These are phyloP conservation scores for Extremus antarcticus DNA, from an alignment of 495 filamentous ascomycete genomes.

Conservation along the genomic window DNA sequence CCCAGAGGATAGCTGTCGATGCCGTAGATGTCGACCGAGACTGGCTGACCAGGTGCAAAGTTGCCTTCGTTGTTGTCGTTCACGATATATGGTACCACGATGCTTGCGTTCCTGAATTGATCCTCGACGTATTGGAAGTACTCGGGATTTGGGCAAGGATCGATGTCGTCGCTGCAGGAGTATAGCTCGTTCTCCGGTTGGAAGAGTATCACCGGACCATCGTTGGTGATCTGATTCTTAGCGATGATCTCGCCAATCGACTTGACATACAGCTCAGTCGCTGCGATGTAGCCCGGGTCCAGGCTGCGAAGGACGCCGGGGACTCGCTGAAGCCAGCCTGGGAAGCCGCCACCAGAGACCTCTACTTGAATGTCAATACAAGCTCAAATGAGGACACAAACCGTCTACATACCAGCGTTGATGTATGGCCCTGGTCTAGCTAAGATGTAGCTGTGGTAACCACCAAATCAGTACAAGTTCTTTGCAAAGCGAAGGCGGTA, in stretches of 20 bases:
- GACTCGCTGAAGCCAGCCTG: conserved; percentile 52
- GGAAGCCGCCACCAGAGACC: conserved; percentile 50
- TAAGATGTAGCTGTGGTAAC: neutral
- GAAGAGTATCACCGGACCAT: conserved; percentile 63
- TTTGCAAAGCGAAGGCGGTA: neutral
- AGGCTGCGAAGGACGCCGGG: conserved; percentile 49
- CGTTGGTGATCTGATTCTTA: conserved; percentile 66
- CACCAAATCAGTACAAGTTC: neutral
- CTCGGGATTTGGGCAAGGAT: conserved; percentile 38
- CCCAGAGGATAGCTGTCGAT: conserved; percentile 57
- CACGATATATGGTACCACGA: conserved; percentile 64
- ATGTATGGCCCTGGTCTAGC: conserved; percentile 56
- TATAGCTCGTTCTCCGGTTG: conserved; percentile 73
- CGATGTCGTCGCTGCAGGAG: neutral
- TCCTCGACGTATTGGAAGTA: conserved; percentile 65
- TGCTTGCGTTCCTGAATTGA: conserved; percentile 54
- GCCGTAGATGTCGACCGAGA: conserved; percentile 67
- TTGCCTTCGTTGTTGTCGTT: conserved; percentile 58
- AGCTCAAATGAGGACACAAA: neutral
- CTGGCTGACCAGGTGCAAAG: conserved; percentile 54
- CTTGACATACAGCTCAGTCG: conserved; percentile 51
- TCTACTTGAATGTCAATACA: conserved; percentile 25
- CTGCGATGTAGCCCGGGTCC: conserved; percentile 49
- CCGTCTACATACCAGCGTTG: conserved; percentile 36
- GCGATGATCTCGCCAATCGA: conserved; percentile 54